These are phyloP conservation scores for Myrica gale DNA, from an alignment of 306 rosid genomes.

Conservation along the genomic window DNA sequence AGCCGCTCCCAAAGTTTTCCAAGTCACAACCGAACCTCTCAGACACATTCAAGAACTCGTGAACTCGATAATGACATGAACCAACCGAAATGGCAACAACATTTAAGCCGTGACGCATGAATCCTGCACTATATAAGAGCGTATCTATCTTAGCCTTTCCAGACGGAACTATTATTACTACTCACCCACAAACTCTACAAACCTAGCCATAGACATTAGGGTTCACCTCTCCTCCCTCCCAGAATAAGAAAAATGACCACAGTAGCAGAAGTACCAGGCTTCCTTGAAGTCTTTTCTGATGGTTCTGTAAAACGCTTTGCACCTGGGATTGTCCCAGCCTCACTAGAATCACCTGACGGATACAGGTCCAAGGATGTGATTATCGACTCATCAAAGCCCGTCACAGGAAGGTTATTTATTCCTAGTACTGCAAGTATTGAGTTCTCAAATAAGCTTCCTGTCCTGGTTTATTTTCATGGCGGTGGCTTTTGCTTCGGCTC, in stretches of 20 bases:
- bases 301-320: constrained; percentile 67
- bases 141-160: not conserved
- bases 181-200: not conserved
- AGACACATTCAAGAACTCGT: not conserved
- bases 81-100: constrained; percentile 35
- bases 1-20: not conserved
- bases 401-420: constrained; percentile 65
- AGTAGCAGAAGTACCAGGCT: constrained; percentile 60
- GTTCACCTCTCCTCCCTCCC: too few relatives aligned
- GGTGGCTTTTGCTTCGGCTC: constrained; percentile 95
- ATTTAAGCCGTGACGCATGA: constrained; percentile 20
- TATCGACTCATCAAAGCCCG: constrained; percentile 51
- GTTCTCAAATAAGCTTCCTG: constrained; percentile 36
- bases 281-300: constrained; percentile 57
- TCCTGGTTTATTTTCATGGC: constrained; percentile 80
- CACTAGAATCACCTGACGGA: constrained; percentile 31
- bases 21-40: not conserved
- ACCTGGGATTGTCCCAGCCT: constrained; percentile 41
- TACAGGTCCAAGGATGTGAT: constrained; percentile 62
- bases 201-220: not conserved
- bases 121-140: not conserved
- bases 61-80: constrained; percentile 33
- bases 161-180: not conserved
- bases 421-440: constrained; percentile 29
- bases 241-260: constrained; percentile 44